Percentiles rank a stretch among this genome's conserved stretches.
These are phyloP conservation scores for Paspalum notatum DNA, from an alignment of 176 grass and related monocot genomes.

Conservation along the genomic window DNA sequence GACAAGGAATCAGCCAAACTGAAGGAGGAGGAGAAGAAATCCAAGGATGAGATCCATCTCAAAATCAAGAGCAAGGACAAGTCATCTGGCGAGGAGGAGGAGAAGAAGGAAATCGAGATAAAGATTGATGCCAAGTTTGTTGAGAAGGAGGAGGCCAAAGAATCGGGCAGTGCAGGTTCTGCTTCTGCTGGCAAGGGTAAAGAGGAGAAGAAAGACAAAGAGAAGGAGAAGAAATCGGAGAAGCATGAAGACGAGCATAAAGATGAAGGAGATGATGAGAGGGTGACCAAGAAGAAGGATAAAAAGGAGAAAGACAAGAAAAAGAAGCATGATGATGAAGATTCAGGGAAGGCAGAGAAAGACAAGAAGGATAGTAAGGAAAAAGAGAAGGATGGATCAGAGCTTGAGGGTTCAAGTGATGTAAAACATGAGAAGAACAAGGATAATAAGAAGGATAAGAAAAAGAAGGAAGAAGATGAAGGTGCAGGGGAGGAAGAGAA, in stretches of 20 bases:
- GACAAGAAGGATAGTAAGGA: constrained; percentile 37
- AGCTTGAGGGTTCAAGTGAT: neutral
- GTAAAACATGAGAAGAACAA: constrained; percentile 23
- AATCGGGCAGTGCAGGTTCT: neutral
- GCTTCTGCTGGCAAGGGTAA: neutral
- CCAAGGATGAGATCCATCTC: constrained; percentile 61
- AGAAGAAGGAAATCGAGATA: constrained; percentile 58
- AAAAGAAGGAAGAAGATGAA: constrained; percentile 24
- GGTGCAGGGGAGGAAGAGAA: neutral
- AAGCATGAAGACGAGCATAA: constrained; percentile 13
- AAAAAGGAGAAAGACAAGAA: constrained; percentile 36
- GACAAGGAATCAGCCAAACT: constrained; percentile 30
- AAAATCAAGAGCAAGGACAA: constrained; percentile 73
- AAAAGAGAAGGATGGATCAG: constrained; percentile 39
- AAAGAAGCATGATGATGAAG: neutral
- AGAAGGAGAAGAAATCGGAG: constrained; percentile 31
- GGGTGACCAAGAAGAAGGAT: constrained; percentile 26
- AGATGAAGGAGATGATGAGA: neutral
- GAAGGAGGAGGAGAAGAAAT: constrained; percentile 51
- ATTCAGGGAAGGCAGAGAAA: constrained; percentile 8
- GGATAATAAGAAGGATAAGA: constrained; percentile 24
- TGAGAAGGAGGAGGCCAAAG: constrained; percentile 61
- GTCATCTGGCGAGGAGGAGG: constrained; percentile 24
- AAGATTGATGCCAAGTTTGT: constrained; percentile 55
- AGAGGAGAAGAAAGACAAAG: constrained; percentile 36